These are phyloP conservation scores for Chloris gayana DNA, from an alignment of 176 grass and related monocot species.

Conservation along the genomic window DNA sequence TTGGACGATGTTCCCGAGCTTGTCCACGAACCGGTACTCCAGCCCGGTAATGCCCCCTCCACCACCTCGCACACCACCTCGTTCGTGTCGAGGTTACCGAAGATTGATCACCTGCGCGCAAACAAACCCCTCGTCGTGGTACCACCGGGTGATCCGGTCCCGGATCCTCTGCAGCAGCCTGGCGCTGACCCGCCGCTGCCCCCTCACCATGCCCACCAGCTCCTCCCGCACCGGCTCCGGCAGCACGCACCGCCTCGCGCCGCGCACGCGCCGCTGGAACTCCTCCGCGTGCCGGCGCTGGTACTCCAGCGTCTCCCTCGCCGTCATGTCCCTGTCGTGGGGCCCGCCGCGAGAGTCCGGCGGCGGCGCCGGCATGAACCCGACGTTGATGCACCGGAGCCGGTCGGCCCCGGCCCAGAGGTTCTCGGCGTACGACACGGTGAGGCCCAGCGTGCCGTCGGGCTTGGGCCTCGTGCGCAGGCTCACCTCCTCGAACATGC, in stretches of 20 bases:
- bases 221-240: background rate
- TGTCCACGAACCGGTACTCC: conserved; percentile 73
- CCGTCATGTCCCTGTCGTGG: conserved; percentile 87
- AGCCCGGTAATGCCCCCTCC: conserved; percentile 74
- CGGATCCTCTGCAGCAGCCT: conserved; percentile 87
- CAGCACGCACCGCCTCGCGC: conserved; percentile 3
- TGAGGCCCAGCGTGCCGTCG: conserved; percentile 79
- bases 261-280: conserved; percentile 66
- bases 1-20: conserved; percentile 60
- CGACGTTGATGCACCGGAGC: conserved; percentile 17
- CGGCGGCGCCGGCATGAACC: conserved; percentile 56
- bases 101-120: conserved; percentile 92
- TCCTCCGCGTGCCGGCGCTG: conserved; percentile 74
- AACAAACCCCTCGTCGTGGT: conserved; percentile 87
- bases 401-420: conserved; percentile 56
- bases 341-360: conserved; percentile 12
- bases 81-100: conserved; percentile 78
- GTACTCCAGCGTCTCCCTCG: conserved; percentile 89
- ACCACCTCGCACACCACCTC: conserved; percentile 93
- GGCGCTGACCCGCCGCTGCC: conserved; percentile 54
- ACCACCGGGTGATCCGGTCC: conserved; percentile 85
- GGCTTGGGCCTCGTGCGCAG: conserved; percentile 85
- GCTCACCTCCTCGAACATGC: conserved; percentile 87
- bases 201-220: background rate
- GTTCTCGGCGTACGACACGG: conserved; percentile 72